Evolutionary conservation across 805 yeast species (phyloP), one percentile per base, ranked within the genome.

Genomic region (Hagleromyces aurorensis): DNA sequence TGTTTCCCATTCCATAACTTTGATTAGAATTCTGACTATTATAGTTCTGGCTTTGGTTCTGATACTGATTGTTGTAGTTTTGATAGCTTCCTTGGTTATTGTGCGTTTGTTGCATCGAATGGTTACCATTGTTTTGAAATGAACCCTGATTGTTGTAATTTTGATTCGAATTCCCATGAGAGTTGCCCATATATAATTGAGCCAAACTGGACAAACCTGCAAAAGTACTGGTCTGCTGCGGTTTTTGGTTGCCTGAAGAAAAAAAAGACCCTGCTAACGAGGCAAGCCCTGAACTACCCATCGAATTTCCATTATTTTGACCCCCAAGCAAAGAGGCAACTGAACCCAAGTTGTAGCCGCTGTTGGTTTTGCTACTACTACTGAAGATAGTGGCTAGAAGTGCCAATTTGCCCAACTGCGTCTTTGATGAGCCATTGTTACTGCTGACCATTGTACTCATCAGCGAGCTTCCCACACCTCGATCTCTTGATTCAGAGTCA

Each of bases 371-470:
- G 8, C 35, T 39, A 13, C 34, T 38, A 16, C 40, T 37, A 12
- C 36, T 29, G 34, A 52, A 27, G n/a, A 48, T 36, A 8, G 49
- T 46, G 9, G 51, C 32, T 10, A 52, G 32, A 19, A 52, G 32
- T 6, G 57, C 55, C 34, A 52, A 29, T 27, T 52, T 52, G 6
- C 57, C 55, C 16, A 52, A 27, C 27, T 52, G 57, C 2, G 53
- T 32, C 21, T 44, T 47, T 4, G 48, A 32, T 14, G 46, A 40
- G 2, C 54, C 53, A 24, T 44, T 43, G 16, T 40, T 41, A 16
- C 25, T 39, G 5, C 45, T 21, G 29, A 36, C 32, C 31, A 50
- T 25, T 3, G 51, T 38, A 24, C 32, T 41, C 38, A 50, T 33
- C 19, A 48, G 32, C 13, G 40, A 30, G 13, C 42, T 41, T 10